Evolutionary conservation across 371 early-diverging fungal species (phyloP).

Genomic region (Mortierella sp.): DNA sequence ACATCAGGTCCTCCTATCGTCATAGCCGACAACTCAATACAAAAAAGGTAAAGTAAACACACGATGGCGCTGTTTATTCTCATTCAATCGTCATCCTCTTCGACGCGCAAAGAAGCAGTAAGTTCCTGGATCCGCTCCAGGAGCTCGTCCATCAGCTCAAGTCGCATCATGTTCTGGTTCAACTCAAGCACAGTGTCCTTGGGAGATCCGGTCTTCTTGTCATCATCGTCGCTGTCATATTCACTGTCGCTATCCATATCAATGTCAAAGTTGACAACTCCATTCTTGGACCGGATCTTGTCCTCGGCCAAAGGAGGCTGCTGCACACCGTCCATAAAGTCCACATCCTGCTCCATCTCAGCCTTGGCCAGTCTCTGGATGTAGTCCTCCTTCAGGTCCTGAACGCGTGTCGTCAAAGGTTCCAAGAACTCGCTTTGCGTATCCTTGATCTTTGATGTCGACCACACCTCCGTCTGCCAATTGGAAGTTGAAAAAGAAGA

Average conservation of each 20-base stretch:
- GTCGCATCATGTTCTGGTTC: slow-evolving; percentile 44
- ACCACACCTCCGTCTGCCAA: slow-evolving; percentile 48
- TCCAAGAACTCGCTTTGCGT: slow-evolving; percentile 37
- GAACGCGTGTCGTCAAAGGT: slow-evolving; percentile 36
- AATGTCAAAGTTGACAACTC: slow-evolving; percentile 52
- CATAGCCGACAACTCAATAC: no score
- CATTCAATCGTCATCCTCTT: not conserved
- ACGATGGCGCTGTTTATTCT: not conserved
- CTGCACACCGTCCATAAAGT: slow-evolving; percentile 11
- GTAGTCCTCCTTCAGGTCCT: slow-evolving; percentile 44
- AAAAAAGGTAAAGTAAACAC: not conserved
- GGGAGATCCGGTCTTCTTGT: not conserved
- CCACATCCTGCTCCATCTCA: slow-evolving; percentile 22
- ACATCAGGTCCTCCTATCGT: no score
- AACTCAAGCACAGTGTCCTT: slow-evolving; percentile 35
- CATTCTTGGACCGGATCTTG: slow-evolving; percentile 37
- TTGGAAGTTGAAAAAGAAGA: not conserved
- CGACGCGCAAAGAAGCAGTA: slow-evolving; percentile 11
- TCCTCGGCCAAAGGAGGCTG: slow-evolving; percentile 19
- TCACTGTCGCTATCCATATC: slow-evolving; percentile 37
- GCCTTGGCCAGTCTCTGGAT: slow-evolving; percentile 27
- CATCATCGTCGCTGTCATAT: slow-evolving; percentile 25
- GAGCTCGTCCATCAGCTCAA: slow-evolving; percentile 48
- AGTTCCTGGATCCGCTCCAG: slow-evolving; percentile 39
- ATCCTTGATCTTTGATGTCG: slow-evolving; percentile 26